Base-by-base conservation (phyloP, 2,329 filamentous ascomycete genomes). In the Drechslera avenae region DNA sequence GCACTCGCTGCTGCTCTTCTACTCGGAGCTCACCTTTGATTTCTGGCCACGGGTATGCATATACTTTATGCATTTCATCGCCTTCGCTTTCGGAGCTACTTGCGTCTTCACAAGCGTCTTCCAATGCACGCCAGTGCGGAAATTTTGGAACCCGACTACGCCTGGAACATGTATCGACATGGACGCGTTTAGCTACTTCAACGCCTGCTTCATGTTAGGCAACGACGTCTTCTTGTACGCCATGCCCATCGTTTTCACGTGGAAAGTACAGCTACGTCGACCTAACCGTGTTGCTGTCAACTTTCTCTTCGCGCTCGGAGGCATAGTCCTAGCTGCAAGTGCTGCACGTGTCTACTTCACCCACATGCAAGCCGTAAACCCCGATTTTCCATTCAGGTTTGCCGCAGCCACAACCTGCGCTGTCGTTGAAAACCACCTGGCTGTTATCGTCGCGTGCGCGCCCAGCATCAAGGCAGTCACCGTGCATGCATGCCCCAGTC, bases 1-100 rank as follows among this genome's bases (percentile, higher is more conserved):
- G 57, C 63, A 75, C 34, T 73, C 73, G 0, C 63, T 76, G 6
- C 64, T 76, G 6, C 59, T 73, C 47, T 68, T 76, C 59, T 76
- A 76, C 53, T 56, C 69, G 21, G 70, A 72, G 26, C 66, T 76
- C n/a, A 67, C 67, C 19, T 60, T 63, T 34, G 63, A 66, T 17
- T 54, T 45, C 8, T 56, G 50, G 33, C 59, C 63, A 17, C 57
- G 50, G 16, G 52, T 52, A 48, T 62, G 60, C 28, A 71, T 76
- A 21, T 67, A 63, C 39, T 40, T 68, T 48, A 71, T 73, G 66
- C 67, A 68, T 18, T 60, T 68, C 26, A 44, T 75, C 10, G 63
- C 67, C 8, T 63, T 73, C 26, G 63, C 64, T 5, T 75, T 76
- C 30, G 68, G 70, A 14, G 16, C 68, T 12, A 59, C 57, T n/a